phyloP scores from a whole-genome alignment of 1,139 yeast genomes.

The Debaryomycetaceae sp. region DNA sequence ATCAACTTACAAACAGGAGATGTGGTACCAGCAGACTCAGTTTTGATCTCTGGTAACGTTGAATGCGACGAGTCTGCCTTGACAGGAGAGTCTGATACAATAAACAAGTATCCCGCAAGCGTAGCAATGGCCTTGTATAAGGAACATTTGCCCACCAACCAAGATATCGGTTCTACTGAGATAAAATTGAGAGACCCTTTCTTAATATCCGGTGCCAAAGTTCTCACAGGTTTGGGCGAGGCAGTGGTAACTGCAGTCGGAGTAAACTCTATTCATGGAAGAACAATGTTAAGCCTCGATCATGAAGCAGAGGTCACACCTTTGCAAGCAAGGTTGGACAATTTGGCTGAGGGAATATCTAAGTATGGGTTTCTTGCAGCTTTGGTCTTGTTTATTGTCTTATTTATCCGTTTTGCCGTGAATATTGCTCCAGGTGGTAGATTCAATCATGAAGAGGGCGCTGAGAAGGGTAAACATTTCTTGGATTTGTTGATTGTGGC shows the following conservation, averaged over 20 bases:
- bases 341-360: slow-evolving; percentile 88
- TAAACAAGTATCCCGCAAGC: slow-evolving; percentile 59
- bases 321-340: slow-evolving; percentile 74
- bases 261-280: slow-evolving; percentile 80
- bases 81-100: slow-evolving; percentile 89
- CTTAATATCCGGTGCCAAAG: slow-evolving; percentile 86
- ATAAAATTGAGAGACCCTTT: slow-evolving; percentile 64
- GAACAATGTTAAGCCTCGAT: slow-evolving; percentile 77
- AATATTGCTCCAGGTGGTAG: slow-evolving; percentile 54
- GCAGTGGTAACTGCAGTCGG: slow-evolving; percentile 93
- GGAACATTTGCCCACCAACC: slow-evolving; percentile 26
- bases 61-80: slow-evolving; percentile 91
- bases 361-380: slow-evolving; percentile 91
- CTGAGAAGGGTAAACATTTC: slow-evolving; percentile 81
- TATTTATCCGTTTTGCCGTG: slow-evolving; percentile 75
- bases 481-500: slow-evolving; percentile 86
- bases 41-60: slow-evolving; percentile 71
- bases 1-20: slow-evolving; percentile 89
- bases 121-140: slow-evolving; percentile 39
- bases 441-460: slow-evolving; percentile 44
- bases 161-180: slow-evolving; percentile 49
- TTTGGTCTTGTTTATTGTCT: slow-evolving; percentile 66
- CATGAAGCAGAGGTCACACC: slow-evolving; percentile 85
- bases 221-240: slow-evolving; percentile 81
- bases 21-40: slow-evolving; percentile 83